Percentiles rank a stretch among this genome's conserved stretches.
Evolutionary conservation across 1,284 basidiomycete species (phyloP).

Genomic region (Neonothopanus nambi): DNA sequence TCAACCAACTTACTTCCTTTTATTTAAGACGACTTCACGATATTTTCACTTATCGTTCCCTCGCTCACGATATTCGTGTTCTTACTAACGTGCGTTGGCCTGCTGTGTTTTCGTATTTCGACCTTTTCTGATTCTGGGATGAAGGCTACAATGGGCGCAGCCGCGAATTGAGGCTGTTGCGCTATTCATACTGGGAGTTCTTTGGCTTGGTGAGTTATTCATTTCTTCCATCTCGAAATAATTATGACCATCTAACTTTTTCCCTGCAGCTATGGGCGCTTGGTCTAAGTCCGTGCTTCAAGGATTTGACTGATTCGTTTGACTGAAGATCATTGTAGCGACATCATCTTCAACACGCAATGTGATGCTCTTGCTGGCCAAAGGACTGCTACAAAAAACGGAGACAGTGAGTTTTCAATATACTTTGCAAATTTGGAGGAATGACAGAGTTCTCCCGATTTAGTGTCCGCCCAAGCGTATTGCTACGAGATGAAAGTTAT

Average conservation of each 20-base stretch:
- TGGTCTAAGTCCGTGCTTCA: slow-evolving; percentile 62
- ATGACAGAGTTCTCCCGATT: not conserved
- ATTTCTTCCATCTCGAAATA: not conserved
- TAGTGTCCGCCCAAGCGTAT: slow-evolving; percentile 56
- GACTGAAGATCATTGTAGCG: slow-evolving; percentile 38
- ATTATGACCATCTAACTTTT: slow-evolving; percentile 12
- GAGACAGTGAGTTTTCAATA: slow-evolving; percentile 46
- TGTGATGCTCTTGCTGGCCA: slow-evolving; percentile 56
- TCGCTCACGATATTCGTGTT: slow-evolving; percentile 63
- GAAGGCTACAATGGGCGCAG: slow-evolving; percentile 67
- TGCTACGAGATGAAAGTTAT: slow-evolving; percentile 80
- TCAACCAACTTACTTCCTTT: slow-evolving; percentile 5
- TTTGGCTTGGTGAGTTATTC: slow-evolving; percentile 64
- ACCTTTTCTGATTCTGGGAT: not conserved
- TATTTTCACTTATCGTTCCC: slow-evolving; percentile 65
- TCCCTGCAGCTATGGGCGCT: slow-evolving; percentile 60
- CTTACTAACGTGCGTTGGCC: slow-evolving; percentile 47
- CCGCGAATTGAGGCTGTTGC: slow-evolving; percentile 59
- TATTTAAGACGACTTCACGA: slow-evolving; percentile 73
- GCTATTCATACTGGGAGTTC: slow-evolving; percentile 53
- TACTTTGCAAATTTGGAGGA: not conserved
- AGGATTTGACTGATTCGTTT: too few species aligned
- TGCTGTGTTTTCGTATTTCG: not conserved
- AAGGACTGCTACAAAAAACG: slow-evolving; percentile 51
- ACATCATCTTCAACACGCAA: slow-evolving; percentile 66